A percentile compares a stretch with the other conserved stretches of the same genome.
phyloP scores from a whole-genome alignment of 176 grass and related monocot genomes.

The Pontederia crassipes region DNA sequence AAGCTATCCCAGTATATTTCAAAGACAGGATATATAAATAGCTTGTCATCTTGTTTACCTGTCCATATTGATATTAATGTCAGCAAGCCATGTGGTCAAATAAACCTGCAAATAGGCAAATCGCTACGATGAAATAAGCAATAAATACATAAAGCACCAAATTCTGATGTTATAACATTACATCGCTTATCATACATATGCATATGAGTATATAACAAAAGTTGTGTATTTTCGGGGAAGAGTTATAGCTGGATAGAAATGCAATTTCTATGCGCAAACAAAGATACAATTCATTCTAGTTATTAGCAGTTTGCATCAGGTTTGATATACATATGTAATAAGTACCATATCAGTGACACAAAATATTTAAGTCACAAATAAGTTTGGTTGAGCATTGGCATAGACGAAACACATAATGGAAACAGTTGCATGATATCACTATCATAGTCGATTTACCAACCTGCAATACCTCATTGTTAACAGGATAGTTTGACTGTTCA shows the following conservation, averaged over 20 bases:
- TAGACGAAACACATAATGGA: background rate
- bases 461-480: slow-evolving; percentile 50
- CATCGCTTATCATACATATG: background rate
- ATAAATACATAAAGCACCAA: background rate
- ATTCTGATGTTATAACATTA: background rate
- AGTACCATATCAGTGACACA: no score
- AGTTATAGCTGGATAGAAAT: no score
- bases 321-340: no score
- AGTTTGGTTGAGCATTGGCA: background rate
- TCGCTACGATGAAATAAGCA: slow-evolving; percentile 8
- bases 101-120: slow-evolving; percentile 39
- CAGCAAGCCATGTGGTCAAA: slow-evolving; percentile 44
- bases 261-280: no score
- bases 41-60: slow-evolving; percentile 27
- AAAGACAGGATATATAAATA: background rate
- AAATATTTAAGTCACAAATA: no score
- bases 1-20: background rate
- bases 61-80: slow-evolving; percentile 39
- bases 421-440: background rate
- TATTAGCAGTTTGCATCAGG: no score
- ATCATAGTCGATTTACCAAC: slow-evolving; percentile 13
- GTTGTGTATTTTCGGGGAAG: no score
- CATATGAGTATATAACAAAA: background rate
- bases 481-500: slow-evolving; percentile 9
- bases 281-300: no score